Percentiles rank a stretch among this genome's conserved stretches.
These are phyloP conservation scores for Plasmodium berghei DNA, from an alignment of 169 alveolate species.

Conservation along the genomic window DNA sequence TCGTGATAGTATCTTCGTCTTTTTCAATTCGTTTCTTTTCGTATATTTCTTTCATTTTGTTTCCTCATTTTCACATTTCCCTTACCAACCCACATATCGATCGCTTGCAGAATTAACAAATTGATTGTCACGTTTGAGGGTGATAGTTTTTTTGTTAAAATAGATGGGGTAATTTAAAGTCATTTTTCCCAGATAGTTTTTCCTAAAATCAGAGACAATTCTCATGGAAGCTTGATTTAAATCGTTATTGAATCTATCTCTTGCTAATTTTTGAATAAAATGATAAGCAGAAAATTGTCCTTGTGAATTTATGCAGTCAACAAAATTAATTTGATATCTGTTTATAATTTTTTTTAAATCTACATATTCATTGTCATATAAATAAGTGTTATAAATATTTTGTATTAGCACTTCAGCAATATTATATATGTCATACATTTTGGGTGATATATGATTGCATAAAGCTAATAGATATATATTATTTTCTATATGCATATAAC, in stretches of 20 bases:
- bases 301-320: conserved; percentile 37
- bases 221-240: conserved; percentile 85
- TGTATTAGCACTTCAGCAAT: conserved; percentile 53
- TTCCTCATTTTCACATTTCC: no score
- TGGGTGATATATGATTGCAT: conserved; percentile 71
- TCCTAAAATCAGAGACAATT: conserved; percentile 85
- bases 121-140: conserved; percentile 5
- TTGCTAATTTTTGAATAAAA: conserved; percentile 78
- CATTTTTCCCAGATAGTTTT: conserved; percentile 84
- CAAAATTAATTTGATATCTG: conserved; percentile 52
- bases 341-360: conserved; percentile 42
- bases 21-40: no score
- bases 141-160: conserved; percentile 67
- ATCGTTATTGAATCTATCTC: conserved; percentile 77
- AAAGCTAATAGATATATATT: conserved; percentile 66
- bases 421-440: conserved; percentile 71
- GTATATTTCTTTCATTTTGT: no score
- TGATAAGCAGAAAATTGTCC: conserved; percentile 66
- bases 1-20: no score
- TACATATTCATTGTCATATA: conserved; percentile 58
- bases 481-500: conserved; percentile 71
- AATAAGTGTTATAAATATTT: conserved; percentile 44
- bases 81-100: conserved; percentile 61
- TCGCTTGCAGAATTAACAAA: conserved; percentile 12
- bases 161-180: conserved; percentile 86